Base-by-base conservation (phyloP, 202 grass and related monocot species). In the Carex arenaria region DNA sequence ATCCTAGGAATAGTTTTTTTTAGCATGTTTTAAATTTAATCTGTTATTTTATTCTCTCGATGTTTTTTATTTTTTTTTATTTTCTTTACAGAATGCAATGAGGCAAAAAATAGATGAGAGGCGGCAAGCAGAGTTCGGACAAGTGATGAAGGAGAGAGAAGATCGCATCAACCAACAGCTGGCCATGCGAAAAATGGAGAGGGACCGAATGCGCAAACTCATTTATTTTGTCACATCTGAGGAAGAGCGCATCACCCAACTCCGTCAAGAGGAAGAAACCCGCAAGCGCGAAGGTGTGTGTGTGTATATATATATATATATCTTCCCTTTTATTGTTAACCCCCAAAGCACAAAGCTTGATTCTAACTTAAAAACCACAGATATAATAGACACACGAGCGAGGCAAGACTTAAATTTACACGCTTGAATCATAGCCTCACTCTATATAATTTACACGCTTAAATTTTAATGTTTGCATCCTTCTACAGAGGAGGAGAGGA, bases 191-290 rank as follows among this genome's bases (percentile, higher is more conserved):
- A 99, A 85, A 79, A 85, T 49, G 73, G 96, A 93, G 87, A 88
- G 89, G 52, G 93, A 95, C 78, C 93, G 77, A 12, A 88, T 93
- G 52, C 86, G 96, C 52, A 99, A 99, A 80, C 86, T 93, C 63
- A 92, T 98, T 60, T 92, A 83, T 71, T 93, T 84, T 73, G 71
- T 98, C 14, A 92, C 88, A 64, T 17, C 84, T 61, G 96, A 98
- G 78, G 91, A 98, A 84, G 88, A 98, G 65, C 83, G 93, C 13
- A 67, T 93, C 12, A 45, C 87, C 61, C 90, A 64, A 71, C 32
- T 62, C 2, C 89, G 82, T 20, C 89, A 95, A 85, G 93, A 99
- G 74, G 91, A 92, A 83, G 96, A 95, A 89, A 89, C 91, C 38
- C 90, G 79, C 72, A 95, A 94, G 73, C 91, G 10, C 61, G 93